Evolutionary conservation across 768 basidiomycete genomes (phyloP).

Genomic region (Phanerochaete sordida): DNA sequence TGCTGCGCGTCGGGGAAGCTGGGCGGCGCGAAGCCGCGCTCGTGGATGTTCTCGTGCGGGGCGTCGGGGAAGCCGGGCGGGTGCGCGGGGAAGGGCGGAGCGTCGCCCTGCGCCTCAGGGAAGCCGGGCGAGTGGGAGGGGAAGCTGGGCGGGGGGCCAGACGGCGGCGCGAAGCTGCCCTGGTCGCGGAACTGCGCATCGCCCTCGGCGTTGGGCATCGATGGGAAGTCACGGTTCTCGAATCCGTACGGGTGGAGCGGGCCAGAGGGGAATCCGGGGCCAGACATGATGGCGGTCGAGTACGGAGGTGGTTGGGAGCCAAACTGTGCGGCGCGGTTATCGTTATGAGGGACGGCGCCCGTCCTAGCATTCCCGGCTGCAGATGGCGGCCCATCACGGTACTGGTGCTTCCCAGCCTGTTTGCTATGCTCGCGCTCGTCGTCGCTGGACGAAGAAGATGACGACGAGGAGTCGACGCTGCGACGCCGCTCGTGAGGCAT

Average conservation of each 20-base stretch:
- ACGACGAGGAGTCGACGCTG: conserved; percentile 18
- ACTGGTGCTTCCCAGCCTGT: neutral
- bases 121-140: conserved; percentile 5
- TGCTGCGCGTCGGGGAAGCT: neutral
- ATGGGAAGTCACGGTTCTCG: neutral
- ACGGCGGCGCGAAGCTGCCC: conserved; percentile 10
- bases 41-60: neutral
- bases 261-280: conserved; percentile 6
- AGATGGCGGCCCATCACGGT: neutral
- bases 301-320: conserved; percentile 1
- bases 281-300: conserved; percentile 5
- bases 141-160: conserved; percentile 3
- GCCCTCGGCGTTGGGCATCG: neutral
- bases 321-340: neutral
- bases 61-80: conserved; percentile 5
- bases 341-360: neutral
- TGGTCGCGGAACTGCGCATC: neutral
- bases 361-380: neutral
- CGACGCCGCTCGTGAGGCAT: conserved; percentile 18
- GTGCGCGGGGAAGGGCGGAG: neutral
- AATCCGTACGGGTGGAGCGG: conserved; percentile 4
- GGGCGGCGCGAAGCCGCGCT: conserved; percentile 6
- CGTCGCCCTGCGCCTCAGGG: neutral
- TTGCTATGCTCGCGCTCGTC: conserved; percentile 27
- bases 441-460: conserved; percentile 21